These are phyloP conservation scores for Termitomyces sp. DNA, from an alignment of 1,284 basidiomycete genomes.

Conservation along the genomic window DNA sequence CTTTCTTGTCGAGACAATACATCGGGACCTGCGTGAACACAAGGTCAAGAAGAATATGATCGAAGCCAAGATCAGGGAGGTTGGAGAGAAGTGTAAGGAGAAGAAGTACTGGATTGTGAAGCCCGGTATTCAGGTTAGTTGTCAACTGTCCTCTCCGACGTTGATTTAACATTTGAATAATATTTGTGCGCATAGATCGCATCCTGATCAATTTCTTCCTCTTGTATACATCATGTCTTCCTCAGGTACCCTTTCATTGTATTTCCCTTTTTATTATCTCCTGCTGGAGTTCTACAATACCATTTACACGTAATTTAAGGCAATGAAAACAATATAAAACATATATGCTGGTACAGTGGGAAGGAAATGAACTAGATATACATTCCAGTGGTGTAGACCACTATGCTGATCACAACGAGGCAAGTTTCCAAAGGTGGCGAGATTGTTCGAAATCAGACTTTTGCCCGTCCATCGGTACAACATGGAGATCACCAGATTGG, in stretches of 20 bases:
- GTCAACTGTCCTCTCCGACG: not conserved
- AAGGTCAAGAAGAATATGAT: conserved; percentile 79
- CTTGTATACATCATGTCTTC: not conserved
- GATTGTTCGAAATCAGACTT: conserved; percentile 32
- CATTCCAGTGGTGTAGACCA: not conserved
- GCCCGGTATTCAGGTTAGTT: conserved; percentile 24
- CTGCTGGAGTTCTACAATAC: not conserved
- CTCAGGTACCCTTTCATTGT: not conserved
- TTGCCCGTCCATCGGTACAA: conserved; percentile 28
- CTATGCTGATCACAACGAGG: conserved; percentile 37
- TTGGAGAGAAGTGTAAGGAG: conserved; percentile 66
- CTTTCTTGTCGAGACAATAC: conserved; percentile 66
- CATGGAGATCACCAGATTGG: conserved; percentile 57
- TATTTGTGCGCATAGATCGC: not conserved
- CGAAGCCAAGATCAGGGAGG: conserved; percentile 71
- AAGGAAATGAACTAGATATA: not conserved
- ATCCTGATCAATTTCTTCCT: not conserved
- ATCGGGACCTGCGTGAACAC: conserved; percentile 57
- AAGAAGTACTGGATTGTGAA: conserved; percentile 69
- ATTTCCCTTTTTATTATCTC: not conserved
- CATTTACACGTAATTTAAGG: not conserved
- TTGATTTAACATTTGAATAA: not conserved
- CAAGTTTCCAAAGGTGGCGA: conserved; percentile 53
- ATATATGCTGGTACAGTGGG: conserved; percentile 3
- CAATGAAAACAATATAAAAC: conserved; percentile 1